Percentiles rank a stretch among this genome's conserved stretches.
phyloP scores from a whole-genome alignment of 331 rosid genomes.

The Acacia pycnantha region DNA sequence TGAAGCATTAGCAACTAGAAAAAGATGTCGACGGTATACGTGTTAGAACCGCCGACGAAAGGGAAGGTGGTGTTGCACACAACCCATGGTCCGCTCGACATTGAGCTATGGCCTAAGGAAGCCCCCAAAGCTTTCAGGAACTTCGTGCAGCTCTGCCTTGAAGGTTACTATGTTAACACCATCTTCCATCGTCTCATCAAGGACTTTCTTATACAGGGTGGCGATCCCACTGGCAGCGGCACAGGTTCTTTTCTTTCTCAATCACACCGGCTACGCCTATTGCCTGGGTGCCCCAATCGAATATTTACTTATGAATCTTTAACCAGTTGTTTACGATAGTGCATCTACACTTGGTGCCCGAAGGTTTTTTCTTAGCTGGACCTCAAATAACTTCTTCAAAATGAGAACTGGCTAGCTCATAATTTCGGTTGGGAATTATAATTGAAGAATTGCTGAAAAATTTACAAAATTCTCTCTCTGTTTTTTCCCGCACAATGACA shows the following conservation, averaged over 20 bases:
- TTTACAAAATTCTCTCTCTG: background rate
- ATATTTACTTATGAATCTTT: background rate
- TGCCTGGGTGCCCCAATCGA: background rate
- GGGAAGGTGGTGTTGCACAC: slow-evolving; percentile 88
- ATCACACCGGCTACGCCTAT: background rate
- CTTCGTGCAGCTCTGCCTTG: slow-evolving; percentile 98
- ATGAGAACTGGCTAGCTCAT: background rate
- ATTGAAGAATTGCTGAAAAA: background rate
- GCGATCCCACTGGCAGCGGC: slow-evolving; percentile 93
- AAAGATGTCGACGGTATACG: slow-evolving; percentile 88
- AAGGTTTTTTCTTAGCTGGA: background rate
- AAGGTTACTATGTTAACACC: slow-evolving; percentile 73
- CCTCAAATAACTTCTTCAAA: background rate
- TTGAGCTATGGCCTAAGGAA: slow-evolving; percentile 95
- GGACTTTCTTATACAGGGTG: slow-evolving; percentile 81
- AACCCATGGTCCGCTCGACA: slow-evolving; percentile 84
- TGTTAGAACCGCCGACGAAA: slow-evolving; percentile 91
- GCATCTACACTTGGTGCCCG: background rate
- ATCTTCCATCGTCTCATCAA: slow-evolving; percentile 83
- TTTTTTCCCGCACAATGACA: background rate
- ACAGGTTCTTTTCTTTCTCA: slow-evolving; percentile 48
- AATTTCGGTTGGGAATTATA: background rate
- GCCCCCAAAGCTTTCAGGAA: slow-evolving; percentile 92
- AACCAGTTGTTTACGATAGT: background rate
- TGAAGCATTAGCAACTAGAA: background rate